Evolutionary conservation across 78 protist genomes (phyloP), one percentile per base, ranked within the genome.

Genomic region (Cavenderia fasciculata): DNA sequence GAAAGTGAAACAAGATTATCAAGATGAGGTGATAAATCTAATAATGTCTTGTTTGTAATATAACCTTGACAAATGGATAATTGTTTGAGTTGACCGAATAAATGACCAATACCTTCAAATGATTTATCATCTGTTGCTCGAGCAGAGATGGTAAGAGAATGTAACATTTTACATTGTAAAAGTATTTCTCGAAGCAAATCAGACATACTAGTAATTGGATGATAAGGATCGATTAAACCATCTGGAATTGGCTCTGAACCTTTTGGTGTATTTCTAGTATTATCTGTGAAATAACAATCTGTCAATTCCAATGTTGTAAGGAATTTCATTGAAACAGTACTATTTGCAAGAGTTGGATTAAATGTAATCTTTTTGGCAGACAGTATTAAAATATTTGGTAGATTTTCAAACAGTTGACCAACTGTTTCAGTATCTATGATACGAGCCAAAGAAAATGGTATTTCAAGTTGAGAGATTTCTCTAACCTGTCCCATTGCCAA

Each of bases 51-150:
- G 25, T 61, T 65, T 14, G 63, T 62, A 1, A 77, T 2, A 14
- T 59, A 25, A 40, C 74, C 31, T 33, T 63, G 49, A 0, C 11
- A 8, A 7, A 77, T n/a, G 21, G 51, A 5, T 3, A 77, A 25
- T 27, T 23, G 12, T 14, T 10, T 25, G 6, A 77, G 19, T 6
- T 63, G 61, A 0, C 4, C 51, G 41, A 77, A 57, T 0, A 49
- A 34, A 18, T 61, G 65, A 27, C 38, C 25, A 14, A 29, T 47
- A 21, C 74, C 87, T 29, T 77, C 56, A 16, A 77, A 77, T 19
- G 11, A 33, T 11, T 59, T 23, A 77, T 77, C 75, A 6, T 63
- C 74, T 3, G 27, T 6, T 3, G n/a, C 18, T 2, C 33, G 4
- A 10, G 33, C 27, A 23, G 33, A 21, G 4, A 57, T 16, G 29